Conservation (phyloP, 768 basidiomycete genomes). For the Auricularia sp. region DNA sequence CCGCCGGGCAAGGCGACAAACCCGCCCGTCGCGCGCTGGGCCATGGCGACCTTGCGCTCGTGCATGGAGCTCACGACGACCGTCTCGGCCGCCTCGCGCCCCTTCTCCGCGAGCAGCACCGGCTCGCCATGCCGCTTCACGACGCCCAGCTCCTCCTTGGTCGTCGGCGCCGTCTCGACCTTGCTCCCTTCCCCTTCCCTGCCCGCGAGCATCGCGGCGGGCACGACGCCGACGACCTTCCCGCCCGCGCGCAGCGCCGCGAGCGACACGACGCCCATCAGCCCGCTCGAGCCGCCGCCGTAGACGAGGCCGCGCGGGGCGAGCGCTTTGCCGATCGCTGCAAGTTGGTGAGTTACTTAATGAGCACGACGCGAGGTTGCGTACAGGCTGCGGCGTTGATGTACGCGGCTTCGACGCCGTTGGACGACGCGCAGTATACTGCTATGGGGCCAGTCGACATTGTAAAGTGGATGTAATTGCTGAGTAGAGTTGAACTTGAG, state of each 20-base stretch:
- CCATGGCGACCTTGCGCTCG: constrained; percentile 88
- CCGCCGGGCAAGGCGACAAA: constrained; percentile 91
- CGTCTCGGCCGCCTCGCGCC: constrained; percentile 19
- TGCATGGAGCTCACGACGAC: constrained; percentile 72
- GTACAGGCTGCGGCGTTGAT: background rate
- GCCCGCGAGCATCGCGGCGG: constrained; percentile 55
- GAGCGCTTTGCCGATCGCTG: background rate
- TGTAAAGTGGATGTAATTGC: background rate
- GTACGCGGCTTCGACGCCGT: background rate
- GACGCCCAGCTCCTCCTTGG: background rate
- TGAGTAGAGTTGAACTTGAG: background rate
- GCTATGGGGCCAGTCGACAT: background rate
- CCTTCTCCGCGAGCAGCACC: constrained; percentile 11
- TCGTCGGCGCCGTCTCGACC: constrained; percentile 26
- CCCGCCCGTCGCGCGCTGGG: constrained; percentile 53
- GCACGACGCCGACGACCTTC: constrained; percentile 66
- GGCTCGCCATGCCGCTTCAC: background rate
- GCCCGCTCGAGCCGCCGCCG: constrained; percentile 72
- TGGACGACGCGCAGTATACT: background rate
- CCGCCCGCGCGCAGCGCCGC: constrained; percentile 59
- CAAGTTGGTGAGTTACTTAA: background rate
- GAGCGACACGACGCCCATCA: constrained; percentile 77
- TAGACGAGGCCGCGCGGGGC: constrained; percentile 63
- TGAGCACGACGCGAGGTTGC: background rate
- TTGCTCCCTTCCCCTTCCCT: constrained; percentile 19